phyloP scores from a whole-genome alignment of 176 grass and related monocot genomes.

The Hordeum vulgare region MorexV3_pseudomolecules_assembly NC_058522.1:531219049-531219548 shows the following conservation, averaged over 20 bases:
- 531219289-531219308: conserved; percentile 37
- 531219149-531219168: conserved; percentile 58
- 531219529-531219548: conserved; percentile 75
- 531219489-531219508: conserved; percentile 59
- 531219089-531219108: conserved; percentile 60
- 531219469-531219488: conserved; percentile 17
- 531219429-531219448: neutral
- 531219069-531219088: conserved; percentile 75
- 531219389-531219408: conserved; percentile 36
- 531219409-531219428: neutral
- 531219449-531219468: neutral
- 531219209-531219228: conserved; percentile 89
- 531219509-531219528: conserved; percentile 69
- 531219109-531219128: conserved; percentile 47
- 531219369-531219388: conserved; percentile 63
- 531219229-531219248: conserved; percentile 59
- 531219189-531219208: conserved; percentile 76
- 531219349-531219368: conserved; percentile 55
- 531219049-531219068: conserved; percentile 65
- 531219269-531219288: conserved; percentile 72
- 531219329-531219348: conserved; percentile 71
- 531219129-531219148: conserved; percentile 65
- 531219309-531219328: conserved; percentile 75
- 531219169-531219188: conserved; percentile 33
- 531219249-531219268: conserved; percentile 84